Base-by-base conservation (phyloP, 1,284 basidiomycete genomes). In the Irpex sp. region DNA sequence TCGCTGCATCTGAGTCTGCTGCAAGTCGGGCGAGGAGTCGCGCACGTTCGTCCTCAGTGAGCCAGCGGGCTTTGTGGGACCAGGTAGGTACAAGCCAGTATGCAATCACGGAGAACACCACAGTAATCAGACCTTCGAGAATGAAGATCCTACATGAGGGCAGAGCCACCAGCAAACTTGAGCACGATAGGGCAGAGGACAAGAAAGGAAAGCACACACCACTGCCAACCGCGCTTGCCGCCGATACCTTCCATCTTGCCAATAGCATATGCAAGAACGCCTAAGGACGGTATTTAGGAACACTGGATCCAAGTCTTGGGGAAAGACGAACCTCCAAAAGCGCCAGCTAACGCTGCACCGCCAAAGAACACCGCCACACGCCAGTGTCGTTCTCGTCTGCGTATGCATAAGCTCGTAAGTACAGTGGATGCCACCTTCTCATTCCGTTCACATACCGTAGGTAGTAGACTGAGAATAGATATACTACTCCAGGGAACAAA, bases 401-500 rank as follows among this genome's bases (percentile, higher is more conserved):
- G 68, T 83, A 84, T 51, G 48, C n/a, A 10, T 51, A 14, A 51
- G 18, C 9, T 19, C 48, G 10, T 10, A 14, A 12, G 76, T 79
- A 62, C n/a, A n/a, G n/a, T n/a, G n/a, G n/a, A n/a, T n/a, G n/a
- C n/a, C n/a, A n/a, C n/a, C n/a, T n/a, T n/a, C n/a, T n/a, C n/a
- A n/a, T 82, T 72, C 81, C 81, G 59, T 33, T 14, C 49, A 21
- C 47, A 5, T 19, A 47, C 36, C 47, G 42, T 7, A 53, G 51
- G 53, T 68, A 68, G 65, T 66, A 66, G 74, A 59, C 69, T 77
- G 79, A 84, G 75, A 64, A 80, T 70, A 62, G 86, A 80, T 60
- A 88, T 72, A 66, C 76, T 75, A 63, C 80, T 70, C 47, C 86
- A 77, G 45, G 84, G 81, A 67, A 87, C 84, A 71, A 85, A 83